These are phyloP conservation scores for Globisporangium paroecandrum DNA, from an alignment of 352 stramenopile genomes.

Conservation along the genomic window DNA sequence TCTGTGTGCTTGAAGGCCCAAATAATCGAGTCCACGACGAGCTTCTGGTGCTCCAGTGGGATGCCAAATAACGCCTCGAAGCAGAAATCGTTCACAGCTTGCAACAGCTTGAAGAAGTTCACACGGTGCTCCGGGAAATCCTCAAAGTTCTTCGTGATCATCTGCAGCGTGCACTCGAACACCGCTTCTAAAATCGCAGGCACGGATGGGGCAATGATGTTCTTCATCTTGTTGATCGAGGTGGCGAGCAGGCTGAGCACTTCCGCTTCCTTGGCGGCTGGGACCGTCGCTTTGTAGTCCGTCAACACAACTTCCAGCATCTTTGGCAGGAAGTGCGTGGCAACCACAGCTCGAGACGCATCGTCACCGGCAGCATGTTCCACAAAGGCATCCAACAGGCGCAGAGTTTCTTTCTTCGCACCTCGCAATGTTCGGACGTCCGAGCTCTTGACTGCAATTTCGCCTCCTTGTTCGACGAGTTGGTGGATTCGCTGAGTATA, in stretches of 20 bases:
- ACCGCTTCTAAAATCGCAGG: constrained; percentile 96
- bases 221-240: constrained; percentile 97
- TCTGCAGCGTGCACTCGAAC: constrained; percentile 98
- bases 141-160: constrained; percentile 99
- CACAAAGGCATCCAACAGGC: constrained; percentile 96
- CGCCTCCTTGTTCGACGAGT: constrained; percentile 86
- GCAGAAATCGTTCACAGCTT: constrained; percentile 93
- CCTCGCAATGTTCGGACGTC: constrained; percentile 91
- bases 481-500: constrained; percentile 97
- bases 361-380: constrained; percentile 79
- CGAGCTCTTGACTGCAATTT: constrained; percentile 94
- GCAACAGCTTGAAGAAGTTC: constrained; percentile 98
- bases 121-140: constrained; percentile 98
- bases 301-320: constrained; percentile 96
- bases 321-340: constrained; percentile 94
- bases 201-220: constrained; percentile 77
- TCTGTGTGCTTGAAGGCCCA: constrained; percentile 99
- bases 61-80: constrained; percentile 98
- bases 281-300: constrained; percentile 91
- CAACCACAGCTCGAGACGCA: constrained; percentile 73
- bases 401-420: constrained; percentile 97
- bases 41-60: constrained; percentile 96
- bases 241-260: constrained; percentile 95
- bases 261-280: constrained; percentile 84
- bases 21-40: constrained; percentile 98